Evolutionary conservation across 1,139 yeast genomes (phyloP).

Genomic region (Taphrina communis): DNA sequence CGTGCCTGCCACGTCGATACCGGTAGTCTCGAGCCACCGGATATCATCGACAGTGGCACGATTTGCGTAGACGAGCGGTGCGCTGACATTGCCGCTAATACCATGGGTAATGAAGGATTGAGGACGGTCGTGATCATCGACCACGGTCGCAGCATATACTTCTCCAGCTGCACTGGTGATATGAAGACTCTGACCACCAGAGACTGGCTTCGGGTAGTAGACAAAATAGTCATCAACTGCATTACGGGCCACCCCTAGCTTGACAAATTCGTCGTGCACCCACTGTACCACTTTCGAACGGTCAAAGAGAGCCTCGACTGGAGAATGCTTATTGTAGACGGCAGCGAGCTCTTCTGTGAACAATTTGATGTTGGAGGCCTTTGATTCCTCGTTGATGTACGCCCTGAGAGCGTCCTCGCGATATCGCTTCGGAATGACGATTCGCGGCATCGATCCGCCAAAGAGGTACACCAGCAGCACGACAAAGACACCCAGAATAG

Average conservation of each 20-base stretch:
- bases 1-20: constrained; percentile 54
- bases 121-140: constrained; percentile 9
- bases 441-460: constrained; percentile 34
- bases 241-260: constrained; percentile 27
- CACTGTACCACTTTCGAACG: constrained; percentile 13
- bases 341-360: constrained; percentile 9
- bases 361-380: constrained; percentile 4
- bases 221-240: constrained; percentile 35
- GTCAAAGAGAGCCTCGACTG: constrained; percentile 27
- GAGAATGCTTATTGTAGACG: constrained; percentile 7
- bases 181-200: constrained; percentile 15
- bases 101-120: constrained; percentile 29
- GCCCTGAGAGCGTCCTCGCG: constrained; percentile 29
- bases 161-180: constrained; percentile 8
- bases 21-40: constrained; percentile 54
- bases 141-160: constrained; percentile 5
- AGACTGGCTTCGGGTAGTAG: constrained; percentile 3
- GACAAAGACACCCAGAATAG: constrained; percentile 30
- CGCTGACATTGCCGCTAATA: constrained; percentile 62
- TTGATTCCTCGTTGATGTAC: constrained; percentile 29
- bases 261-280: constrained; percentile 30
- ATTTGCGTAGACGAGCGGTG: constrained; percentile 64
- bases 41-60: constrained; percentile 70
- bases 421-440: constrained; percentile 22
- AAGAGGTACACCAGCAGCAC: constrained; percentile 26